Base-by-base conservation (phyloP, 106 monocot species). In the Allium cepa region DNA sequence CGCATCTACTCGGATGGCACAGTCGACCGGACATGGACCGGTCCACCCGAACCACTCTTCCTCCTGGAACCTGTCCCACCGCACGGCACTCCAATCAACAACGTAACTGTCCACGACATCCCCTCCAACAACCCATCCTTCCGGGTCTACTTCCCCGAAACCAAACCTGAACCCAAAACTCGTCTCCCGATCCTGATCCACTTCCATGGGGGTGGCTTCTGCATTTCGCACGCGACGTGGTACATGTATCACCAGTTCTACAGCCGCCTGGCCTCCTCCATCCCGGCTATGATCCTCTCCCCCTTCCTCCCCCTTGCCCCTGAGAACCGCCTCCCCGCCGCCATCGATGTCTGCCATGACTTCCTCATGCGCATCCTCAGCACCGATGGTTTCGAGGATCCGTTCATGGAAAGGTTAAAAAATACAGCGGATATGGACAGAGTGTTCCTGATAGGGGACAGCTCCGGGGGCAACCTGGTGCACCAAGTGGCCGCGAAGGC, bases 151-250 rank as follows among this genome's bases (percentile, higher is more conserved):
- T 59, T 89, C 56, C 89, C 93, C 3, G 55, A 17, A 8, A 9
- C 10, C 17, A n/a, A 8, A 6, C 28, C 45, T 13, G 8, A 45
- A 0, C 10, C 18, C 3, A 5, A 16, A 26, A 53, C 15, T 7
- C 47, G 17, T 4, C 72, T 77, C 0, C 93, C 93, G 1, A 51
- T 93, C 16, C 50, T 93, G 59, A 67, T 93, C 72, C 93, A 93
- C 77, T 80, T 93, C 72, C 89, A 89, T n/a, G 93, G 93, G 11
- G 93, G 93, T 53, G 93, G 93, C 12, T 93, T 93, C 79, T 93
- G 93, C 86, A 84, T 93, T 56, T 75, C 75, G 66, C 81, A 79
- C 51, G 55, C 74, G 48, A 77, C 81, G 7, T 83, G 85, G 89
- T 55, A 74, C 70, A 88, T 86, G 84, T 93, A 89, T 81, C 83